phyloP scores from a whole-genome alignment of 345 rosid genomes.

The Pugionium dolabratum region DNA sequence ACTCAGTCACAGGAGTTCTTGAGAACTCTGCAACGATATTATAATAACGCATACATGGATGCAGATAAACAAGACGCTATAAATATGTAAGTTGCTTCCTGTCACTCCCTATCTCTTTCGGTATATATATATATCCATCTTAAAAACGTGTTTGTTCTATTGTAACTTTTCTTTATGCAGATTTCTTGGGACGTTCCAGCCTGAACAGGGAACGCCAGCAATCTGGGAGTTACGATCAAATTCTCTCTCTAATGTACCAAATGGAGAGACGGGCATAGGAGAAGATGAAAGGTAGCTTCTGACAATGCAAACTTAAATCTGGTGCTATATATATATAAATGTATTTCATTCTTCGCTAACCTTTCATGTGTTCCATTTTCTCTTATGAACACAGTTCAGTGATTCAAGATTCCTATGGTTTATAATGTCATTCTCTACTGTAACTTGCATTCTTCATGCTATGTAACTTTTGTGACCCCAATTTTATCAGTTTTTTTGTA shows the following conservation, averaged over 20 bases:
- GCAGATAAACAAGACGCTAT: constrained; percentile 93
- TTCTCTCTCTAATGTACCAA: constrained; percentile 53
- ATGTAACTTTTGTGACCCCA: constrained; percentile 19
- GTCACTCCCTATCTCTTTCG: constrained; percentile 26
- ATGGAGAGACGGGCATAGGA: constrained; percentile 57
- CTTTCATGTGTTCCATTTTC: constrained; percentile 12
- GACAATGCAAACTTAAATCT: constrained; percentile 16
- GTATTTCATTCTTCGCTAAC: constrained; percentile 1
- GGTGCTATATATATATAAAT: too few relatives aligned
- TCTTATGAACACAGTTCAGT: constrained; percentile 6
- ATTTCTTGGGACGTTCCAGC: constrained; percentile 91
- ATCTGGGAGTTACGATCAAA: constrained; percentile 80
- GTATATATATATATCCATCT: constrained; percentile 11
- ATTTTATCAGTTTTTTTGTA: background rate
- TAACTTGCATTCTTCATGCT: background rate
- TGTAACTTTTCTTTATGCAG: constrained; percentile 46
- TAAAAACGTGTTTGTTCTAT: constrained; percentile 1
- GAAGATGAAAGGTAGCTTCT: constrained; percentile 68
- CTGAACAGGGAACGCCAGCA: constrained; percentile 68
- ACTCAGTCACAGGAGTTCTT: constrained; percentile 98
- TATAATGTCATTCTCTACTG: constrained; percentile 12
- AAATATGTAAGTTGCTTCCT: constrained; percentile 59
- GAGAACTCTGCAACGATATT: constrained; percentile 92
- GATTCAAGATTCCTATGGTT: background rate
- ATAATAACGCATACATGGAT: constrained; percentile 96